phyloP scores from a whole-genome alignment of 768 basidiomycete species.

The Russula sp. region DNA sequence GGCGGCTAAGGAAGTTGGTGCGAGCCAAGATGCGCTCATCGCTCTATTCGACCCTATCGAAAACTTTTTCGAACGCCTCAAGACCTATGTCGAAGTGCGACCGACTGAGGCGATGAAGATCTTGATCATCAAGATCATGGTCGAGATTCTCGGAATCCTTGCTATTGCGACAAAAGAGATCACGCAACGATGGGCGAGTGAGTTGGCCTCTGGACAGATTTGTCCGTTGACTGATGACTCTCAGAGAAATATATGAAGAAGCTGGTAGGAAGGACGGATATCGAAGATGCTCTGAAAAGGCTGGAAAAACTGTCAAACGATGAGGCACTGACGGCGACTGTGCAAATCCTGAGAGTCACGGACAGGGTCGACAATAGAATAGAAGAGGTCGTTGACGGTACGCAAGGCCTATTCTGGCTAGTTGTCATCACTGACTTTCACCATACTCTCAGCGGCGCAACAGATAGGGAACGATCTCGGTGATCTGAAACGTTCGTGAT shows the following conservation, averaged over 20 bases:
- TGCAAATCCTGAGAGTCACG: background rate
- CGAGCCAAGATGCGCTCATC: conserved; percentile 1
- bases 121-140: background rate
- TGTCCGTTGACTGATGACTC: background rate
- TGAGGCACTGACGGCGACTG: background rate
- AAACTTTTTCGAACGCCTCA: background rate
- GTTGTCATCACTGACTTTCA: background rate
- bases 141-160: conserved; percentile 1
- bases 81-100: conserved; percentile 1
- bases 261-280: background rate
- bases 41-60: conserved; percentile 3
- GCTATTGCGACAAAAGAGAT: conserved; percentile 7
- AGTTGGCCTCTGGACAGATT: background rate
- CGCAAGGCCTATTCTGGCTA: background rate
- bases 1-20: background rate
- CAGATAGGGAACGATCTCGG: background rate
- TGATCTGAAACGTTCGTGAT: background rate
- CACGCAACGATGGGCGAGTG: background rate
- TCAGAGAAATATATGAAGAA: conserved; percentile 6
- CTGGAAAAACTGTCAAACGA: conserved; percentile 1
- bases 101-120: background rate
- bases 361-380: background rate
- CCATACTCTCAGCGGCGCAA: background rate
- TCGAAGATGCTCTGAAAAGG: background rate
- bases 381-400: background rate